Evolutionary conservation across 1,284 basidiomycete genomes (phyloP).

Genomic region (Sphagnurus paluster): DNA sequence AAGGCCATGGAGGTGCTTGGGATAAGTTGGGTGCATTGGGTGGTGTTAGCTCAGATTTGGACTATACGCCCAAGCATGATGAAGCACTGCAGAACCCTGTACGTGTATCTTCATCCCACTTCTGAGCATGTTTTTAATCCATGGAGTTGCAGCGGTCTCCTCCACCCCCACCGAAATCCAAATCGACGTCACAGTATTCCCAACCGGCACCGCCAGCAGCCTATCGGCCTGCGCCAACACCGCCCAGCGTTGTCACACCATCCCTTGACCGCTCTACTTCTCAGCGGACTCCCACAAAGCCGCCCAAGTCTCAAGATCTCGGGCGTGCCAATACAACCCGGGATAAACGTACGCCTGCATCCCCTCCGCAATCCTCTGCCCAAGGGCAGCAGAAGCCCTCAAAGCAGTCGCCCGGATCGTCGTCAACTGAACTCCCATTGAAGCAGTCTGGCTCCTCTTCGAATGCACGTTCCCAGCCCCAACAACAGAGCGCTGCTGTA

Average conservation of each 20-base stretch:
- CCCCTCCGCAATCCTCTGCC: constrained; percentile 47
- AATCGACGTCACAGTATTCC: constrained; percentile 27
- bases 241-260: constrained; percentile 56
- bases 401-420: constrained; percentile 34
- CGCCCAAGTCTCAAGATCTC: constrained; percentile 52
- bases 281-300: constrained; percentile 61
- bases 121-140: constrained; percentile 7
- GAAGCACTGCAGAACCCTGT: constrained; percentile 55
- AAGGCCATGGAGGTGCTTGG: constrained; percentile 80
- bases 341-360: constrained; percentile 42
- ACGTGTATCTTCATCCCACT: constrained; percentile 25
- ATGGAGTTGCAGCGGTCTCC: constrained; percentile 40
- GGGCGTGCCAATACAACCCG: constrained; percentile 68
- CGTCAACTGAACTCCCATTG: constrained; percentile 52
- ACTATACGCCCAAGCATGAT: constrained; percentile 37
- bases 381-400: background rate
- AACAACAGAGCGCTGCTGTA: constrained; percentile 54
- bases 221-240: constrained; percentile 69
- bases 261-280: constrained; percentile 77
- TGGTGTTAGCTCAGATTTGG: constrained; percentile 18
- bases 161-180: constrained; percentile 60
- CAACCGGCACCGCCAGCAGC: constrained; percentile 41
- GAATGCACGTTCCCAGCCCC: constrained; percentile 35
- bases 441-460: constrained; percentile 34
- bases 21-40: constrained; percentile 50